Conservation (phyloP, 139 green algal genomes). For the Gonium pectorale region DNA sequence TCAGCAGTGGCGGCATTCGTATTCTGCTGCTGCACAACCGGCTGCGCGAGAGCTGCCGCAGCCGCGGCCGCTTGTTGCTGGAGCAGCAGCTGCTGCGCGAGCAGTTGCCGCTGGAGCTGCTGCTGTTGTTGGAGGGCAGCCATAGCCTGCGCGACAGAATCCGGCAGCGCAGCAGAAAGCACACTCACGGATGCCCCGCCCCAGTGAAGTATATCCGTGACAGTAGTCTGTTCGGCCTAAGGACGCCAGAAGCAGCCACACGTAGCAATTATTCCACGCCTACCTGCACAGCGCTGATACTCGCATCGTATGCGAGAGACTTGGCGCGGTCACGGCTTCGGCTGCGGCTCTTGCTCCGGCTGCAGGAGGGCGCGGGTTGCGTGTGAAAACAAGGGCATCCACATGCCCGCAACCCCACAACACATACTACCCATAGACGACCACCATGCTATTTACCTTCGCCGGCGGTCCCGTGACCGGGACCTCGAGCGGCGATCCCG, state of each 20-base stretch:
- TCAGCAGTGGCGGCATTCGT: conserved; percentile 29
- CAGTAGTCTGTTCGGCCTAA: too few relatives aligned
- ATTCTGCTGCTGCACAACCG: background rate
- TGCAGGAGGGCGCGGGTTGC: too few relatives aligned
- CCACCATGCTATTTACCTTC: too few relatives aligned
- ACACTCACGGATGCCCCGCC: too few relatives aligned
- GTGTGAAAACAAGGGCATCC: too few relatives aligned
- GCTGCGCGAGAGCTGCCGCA: conserved; percentile 19
- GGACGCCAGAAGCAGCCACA: too few relatives aligned
- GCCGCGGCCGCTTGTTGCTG: conserved; percentile 40
- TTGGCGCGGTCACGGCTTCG: conserved; percentile 31
- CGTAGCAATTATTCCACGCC: too few relatives aligned
- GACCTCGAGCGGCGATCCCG: conserved; percentile 30
- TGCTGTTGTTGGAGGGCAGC: conserved; percentile 53
- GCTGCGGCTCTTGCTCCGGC: conserved; percentile 44
- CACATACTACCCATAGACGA: too few relatives aligned
- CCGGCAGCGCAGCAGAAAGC: too few relatives aligned
- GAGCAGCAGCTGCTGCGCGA: conserved; percentile 41
- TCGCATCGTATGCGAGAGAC: conserved; percentile 28
- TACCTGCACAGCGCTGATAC: conserved; percentile 46
- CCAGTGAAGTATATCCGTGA: too few relatives aligned
- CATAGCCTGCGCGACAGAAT: conserved; percentile 22
- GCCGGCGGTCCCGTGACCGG: background rate
- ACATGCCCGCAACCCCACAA: too few relatives aligned
- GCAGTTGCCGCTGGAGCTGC: conserved; percentile 43